These are phyloP conservation scores for Tetrapisispora nanseiensis DNA, from an alignment of 805 yeast species.

Conservation along the genomic window DNA sequence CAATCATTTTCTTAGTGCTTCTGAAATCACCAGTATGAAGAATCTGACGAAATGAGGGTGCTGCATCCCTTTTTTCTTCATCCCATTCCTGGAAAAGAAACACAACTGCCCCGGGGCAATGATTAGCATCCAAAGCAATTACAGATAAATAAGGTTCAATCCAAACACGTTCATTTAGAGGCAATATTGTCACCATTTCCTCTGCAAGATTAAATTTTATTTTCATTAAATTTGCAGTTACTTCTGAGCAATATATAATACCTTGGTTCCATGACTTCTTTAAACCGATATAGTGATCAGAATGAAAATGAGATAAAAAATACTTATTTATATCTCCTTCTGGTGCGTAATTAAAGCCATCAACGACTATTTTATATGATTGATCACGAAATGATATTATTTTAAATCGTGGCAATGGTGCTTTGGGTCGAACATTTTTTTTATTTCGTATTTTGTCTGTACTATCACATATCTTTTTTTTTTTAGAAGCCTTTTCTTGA, in stretches of 20 bases:
- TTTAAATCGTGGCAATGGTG: conserved; percentile 46
- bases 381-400: conserved; percentile 34
- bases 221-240: conserved; percentile 52
- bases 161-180: conserved; percentile 33
- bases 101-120: conserved; percentile 91
- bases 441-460: conserved; percentile 1
- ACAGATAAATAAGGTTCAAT: conserved; percentile 42
- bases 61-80: background rate
- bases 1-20: conserved; percentile 46
- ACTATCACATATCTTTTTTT: background rate
- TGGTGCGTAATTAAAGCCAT: conserved; percentile 44
- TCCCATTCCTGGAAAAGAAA: conserved; percentile 50
- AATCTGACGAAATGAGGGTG: conserved; percentile 11
- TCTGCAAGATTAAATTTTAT: conserved; percentile 41
- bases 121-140: conserved; percentile 73
- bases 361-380: conserved; percentile 42
- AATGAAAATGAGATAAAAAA: conserved; percentile 75
- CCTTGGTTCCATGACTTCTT: conserved; percentile 69
- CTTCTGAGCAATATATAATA: conserved; percentile 58
- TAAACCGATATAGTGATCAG: conserved; percentile 90
- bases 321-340: conserved; percentile 41
- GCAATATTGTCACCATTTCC: conserved; percentile 34
- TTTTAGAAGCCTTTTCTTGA: background rate
- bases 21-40: conserved; percentile 94
- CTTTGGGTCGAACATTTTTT: conserved; percentile 9